Conservation (phyloP, 441 rosid species). For the Brassica hybrid region DNA sequence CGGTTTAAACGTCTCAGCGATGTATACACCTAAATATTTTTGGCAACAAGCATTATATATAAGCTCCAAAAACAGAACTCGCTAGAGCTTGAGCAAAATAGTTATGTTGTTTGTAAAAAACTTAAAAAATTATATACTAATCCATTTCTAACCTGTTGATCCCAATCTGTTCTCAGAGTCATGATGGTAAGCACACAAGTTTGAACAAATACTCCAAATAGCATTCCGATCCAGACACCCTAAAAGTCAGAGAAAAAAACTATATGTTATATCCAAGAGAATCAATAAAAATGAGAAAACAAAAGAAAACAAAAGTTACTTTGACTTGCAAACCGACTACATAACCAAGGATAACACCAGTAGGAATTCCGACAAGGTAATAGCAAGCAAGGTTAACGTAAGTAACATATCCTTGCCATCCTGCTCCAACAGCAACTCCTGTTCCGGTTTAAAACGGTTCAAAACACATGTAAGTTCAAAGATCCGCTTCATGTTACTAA, state of each 20-base stretch:
- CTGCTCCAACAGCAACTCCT: neutral
- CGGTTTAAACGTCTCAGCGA: slow-evolving; percentile 44
- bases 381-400: neutral
- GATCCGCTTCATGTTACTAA: neutral
- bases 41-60: neutral
- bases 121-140: no score
- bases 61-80: slow-evolving; percentile 4
- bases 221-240: slow-evolving; percentile 66
- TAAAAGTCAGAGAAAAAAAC: slow-evolving; percentile 5
- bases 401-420: neutral
- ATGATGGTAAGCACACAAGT: slow-evolving; percentile 49
- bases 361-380: neutral
- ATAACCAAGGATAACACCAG: neutral
- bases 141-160: slow-evolving; percentile 52
- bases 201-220: slow-evolving; percentile 56
- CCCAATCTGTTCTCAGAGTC: slow-evolving; percentile 70
- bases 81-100: neutral
- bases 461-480: neutral
- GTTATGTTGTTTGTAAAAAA: neutral
- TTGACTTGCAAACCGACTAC: neutral
- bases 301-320: neutral
- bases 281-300: neutral
- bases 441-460: neutral
- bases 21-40: neutral
- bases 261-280: neutral